Evolutionary conservation across 176 grass and related monocot genomes (phyloP), one percentile per base, ranked within the genome.

Genomic region (Bonia amplexicaulis): DNA sequence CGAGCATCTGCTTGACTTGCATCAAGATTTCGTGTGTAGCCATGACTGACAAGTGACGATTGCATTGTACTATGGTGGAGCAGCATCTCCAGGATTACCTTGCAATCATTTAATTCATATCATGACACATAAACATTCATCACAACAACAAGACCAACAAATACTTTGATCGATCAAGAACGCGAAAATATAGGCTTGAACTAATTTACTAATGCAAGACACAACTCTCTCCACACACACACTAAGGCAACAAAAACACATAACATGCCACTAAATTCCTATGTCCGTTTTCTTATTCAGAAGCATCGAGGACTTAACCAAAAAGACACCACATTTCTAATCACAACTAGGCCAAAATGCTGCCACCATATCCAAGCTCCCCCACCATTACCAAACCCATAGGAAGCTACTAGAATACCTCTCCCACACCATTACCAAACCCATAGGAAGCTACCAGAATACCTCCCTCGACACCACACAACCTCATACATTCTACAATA

Each of bases 381-480:
- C 12, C 59, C 59, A 81, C 63, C 68, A 47, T 82, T 65, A 76
- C 9, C 45, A 44, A 85, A 89, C 71, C 14, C 44, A 76, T 22
- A 40, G 41, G 7, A 80, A 81, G 62, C 62, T 76, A 51, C 51
- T 69, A 40, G 82, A 85, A 66, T 65, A 48, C 48, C 68, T 58
- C 59, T 74, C 69, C 26, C 12, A 48, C 59, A 81, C 63, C 68
- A 47, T 82, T 65, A 76, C 9, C 45, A 44, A 85, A 89, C 71
- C 14, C 44, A 76, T 22, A 40, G 41, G 7, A 80, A 81, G 62
- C 62, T 76, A 51, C 51, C 61, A 40, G 82, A 85, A 66, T 65
- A 48, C 48, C 68, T 58, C 59, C 59, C 75, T 58, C 48, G 39
- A 80, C 53, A 23, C 27, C 52, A 26, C 48, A 65, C 49, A 37